Conservation (phyloP, 2,329 filamentous ascomycete genomes). For the Rasamsonia emersonii region DNA sequence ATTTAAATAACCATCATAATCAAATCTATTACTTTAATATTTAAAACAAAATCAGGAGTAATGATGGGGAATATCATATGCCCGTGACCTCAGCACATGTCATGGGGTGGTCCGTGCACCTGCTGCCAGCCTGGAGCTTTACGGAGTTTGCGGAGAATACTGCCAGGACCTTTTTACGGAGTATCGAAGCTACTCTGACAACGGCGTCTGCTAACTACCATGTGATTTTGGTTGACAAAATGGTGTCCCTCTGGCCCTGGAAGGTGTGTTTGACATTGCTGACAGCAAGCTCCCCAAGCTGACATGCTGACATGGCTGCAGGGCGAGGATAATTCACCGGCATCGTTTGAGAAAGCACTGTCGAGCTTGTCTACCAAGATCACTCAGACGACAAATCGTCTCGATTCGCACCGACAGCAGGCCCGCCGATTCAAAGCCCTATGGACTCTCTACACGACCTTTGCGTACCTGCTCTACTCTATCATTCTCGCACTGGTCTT, state of each 20-base stretch:
- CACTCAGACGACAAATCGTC: conserved; percentile 58
- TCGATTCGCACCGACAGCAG: conserved; percentile 64
- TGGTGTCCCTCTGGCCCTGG: conserved; percentile 85
- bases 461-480: conserved; percentile 80
- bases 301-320: conserved; percentile 28
- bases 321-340: conserved; percentile 73
- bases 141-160: no score
- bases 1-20: no score
- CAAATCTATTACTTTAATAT: no score
- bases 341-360: conserved; percentile 86
- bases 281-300: neutral
- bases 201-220: neutral
- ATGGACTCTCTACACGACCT: conserved; percentile 81
- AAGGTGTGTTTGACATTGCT: conserved; percentile 45
- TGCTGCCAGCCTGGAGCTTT: no score
- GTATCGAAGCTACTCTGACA: no score
- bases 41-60: no score
- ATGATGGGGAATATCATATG: no score
- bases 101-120: no score
- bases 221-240: conserved; percentile 25
- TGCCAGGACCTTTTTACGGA: no score
- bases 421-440: conserved; percentile 74
- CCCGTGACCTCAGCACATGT: no score
- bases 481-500: conserved; percentile 78
- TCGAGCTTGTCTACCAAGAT: conserved; percentile 78